These are phyloP conservation scores for Casuarina glauca DNA, from an alignment of 306 rosid genomes.

Conservation along the genomic window DNA sequence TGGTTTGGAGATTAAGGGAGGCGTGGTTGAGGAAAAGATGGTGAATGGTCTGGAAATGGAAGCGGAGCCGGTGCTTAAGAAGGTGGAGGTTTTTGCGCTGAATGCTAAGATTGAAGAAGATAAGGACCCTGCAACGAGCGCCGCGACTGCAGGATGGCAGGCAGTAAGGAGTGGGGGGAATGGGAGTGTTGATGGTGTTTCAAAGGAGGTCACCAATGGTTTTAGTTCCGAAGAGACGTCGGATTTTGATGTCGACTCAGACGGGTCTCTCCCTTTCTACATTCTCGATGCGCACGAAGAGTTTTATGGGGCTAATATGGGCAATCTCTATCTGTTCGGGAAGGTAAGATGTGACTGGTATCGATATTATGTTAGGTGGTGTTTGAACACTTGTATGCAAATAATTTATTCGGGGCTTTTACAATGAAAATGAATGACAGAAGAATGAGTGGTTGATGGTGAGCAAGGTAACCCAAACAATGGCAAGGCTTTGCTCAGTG, in stretches of 20 bases:
- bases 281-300: constrained; percentile 85
- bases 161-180: constrained; percentile 54
- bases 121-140: constrained; percentile 58
- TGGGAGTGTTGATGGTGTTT: constrained; percentile 17
- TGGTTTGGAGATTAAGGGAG: constrained; percentile 24
- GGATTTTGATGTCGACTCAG: constrained; percentile 56
- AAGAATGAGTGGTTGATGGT: neutral
- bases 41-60: constrained; percentile 36
- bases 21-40: constrained; percentile 38
- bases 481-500: neutral
- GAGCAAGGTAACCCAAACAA: neutral
- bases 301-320: constrained; percentile 73
- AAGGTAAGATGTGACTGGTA: constrained; percentile 53
- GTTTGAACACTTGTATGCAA: neutral
- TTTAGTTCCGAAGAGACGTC: constrained; percentile 35
- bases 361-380: neutral
- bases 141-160: constrained; percentile 70
- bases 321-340: constrained; percentile 83
- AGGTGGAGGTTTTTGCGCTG: constrained; percentile 52
- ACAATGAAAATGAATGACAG: neutral
- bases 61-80: constrained; percentile 35
- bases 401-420: neutral
- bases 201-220: constrained; percentile 32
- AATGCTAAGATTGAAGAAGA: constrained; percentile 69
- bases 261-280: constrained; percentile 74